These are phyloP conservation scores for Monosporascus sp. DNA, from an alignment of 2,329 filamentous ascomycete genomes.

Conservation along the genomic window DNA sequence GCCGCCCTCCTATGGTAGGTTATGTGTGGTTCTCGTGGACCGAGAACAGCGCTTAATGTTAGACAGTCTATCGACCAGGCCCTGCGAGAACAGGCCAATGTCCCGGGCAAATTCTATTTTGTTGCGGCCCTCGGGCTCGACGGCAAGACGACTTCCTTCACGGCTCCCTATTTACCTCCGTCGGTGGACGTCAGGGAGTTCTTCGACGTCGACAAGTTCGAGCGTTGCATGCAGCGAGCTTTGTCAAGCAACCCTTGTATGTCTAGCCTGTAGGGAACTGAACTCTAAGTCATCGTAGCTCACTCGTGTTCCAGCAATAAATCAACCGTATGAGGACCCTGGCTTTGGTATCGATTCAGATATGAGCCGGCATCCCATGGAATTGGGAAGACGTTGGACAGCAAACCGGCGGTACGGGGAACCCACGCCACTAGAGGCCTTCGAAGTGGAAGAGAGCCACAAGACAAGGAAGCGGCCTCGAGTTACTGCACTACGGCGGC, in stretches of 20 bases:
- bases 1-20: slow-evolving; percentile 35
- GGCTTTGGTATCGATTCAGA: slow-evolving; percentile 12
- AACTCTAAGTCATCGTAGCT: slow-evolving; percentile 2
- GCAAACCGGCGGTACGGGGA: slow-evolving; percentile 11
- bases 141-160: slow-evolving; percentile 34
- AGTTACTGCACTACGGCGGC: slow-evolving; percentile 26
- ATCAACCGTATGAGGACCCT: slow-evolving; percentile 9
- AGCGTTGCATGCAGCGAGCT: slow-evolving; percentile 30
- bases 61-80: slow-evolving; percentile 44
- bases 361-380: slow-evolving; percentile 6
- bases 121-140: slow-evolving; percentile 45
- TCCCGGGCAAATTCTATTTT: slow-evolving; percentile 47
- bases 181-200: slow-evolving; percentile 33
- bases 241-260: slow-evolving; percentile 31
- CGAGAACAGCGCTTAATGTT: slow-evolving; percentile 9
- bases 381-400: slow-evolving; percentile 7
- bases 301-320: slow-evolving; percentile 7
- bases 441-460: slow-evolving; percentile 23
- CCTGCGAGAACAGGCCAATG: slow-evolving; percentile 45
- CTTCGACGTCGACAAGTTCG: slow-evolving; percentile 40
- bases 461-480: slow-evolving; percentile 33
- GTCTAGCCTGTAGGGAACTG: neutral
- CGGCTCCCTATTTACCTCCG: slow-evolving; percentile 19
- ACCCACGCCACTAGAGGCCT: slow-evolving; percentile 11
- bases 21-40: neutral